Evolutionary conservation across 108 stramenopile species (phyloP).

Genomic region (Fragilariopsis cylindrus): DNA sequence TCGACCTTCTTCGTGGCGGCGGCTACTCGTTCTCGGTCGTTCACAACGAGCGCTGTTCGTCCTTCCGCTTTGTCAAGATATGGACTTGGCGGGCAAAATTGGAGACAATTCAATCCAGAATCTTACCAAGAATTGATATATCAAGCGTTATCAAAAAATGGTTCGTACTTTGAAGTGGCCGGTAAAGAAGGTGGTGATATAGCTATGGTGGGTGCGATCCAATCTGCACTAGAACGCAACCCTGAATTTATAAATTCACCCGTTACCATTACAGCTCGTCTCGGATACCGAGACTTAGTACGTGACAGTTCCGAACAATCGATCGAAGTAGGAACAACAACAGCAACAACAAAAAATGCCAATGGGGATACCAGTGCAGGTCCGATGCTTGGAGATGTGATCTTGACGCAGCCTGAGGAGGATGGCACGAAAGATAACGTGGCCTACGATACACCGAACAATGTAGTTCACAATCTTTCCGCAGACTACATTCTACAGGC

Average conservation of each 20-base stretch:
- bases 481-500: slow-evolving; percentile 49
- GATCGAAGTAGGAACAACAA: neutral
- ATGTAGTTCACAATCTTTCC: slow-evolving; percentile 51
- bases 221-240: slow-evolving; percentile 26
- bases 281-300: slow-evolving; percentile 67
- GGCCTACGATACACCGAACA: neutral
- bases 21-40: neutral
- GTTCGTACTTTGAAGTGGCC: slow-evolving; percentile 41
- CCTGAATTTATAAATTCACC: slow-evolving; percentile 21
- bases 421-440: neutral
- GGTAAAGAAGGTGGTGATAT: slow-evolving; percentile 60
- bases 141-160: slow-evolving; percentile 31
- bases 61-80: slow-evolving; percentile 27
- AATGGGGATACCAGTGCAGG: neutral
- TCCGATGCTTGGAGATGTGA: slow-evolving; percentile 29
- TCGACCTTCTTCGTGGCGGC: neutral
- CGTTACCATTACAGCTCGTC: slow-evolving; percentile 47
- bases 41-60: neutral
- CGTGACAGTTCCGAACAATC: neutral
- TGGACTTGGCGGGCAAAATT: slow-evolving; percentile 47
- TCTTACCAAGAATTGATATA: slow-evolving; percentile 40
- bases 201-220: slow-evolving; percentile 41
- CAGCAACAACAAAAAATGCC: neutral
- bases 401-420: neutral
- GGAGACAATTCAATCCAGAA: slow-evolving; percentile 37